Conservation (phyloP, 73 alveolate species). For the Durusdinium trenchii region DNA sequence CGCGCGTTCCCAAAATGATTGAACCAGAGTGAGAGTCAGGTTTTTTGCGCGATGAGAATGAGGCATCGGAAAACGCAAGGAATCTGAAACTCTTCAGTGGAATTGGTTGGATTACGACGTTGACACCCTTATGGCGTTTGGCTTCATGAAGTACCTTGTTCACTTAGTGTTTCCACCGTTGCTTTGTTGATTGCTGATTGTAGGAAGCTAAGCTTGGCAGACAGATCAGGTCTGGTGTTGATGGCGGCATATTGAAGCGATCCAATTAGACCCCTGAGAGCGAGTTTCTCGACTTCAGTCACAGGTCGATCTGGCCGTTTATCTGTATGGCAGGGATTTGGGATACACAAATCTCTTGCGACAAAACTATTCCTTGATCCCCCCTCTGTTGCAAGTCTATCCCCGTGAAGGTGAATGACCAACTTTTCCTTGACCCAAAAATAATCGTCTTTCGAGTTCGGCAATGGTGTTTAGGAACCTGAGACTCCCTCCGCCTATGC, state of each 20-base stretch:
- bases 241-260: slow-evolving; percentile 16
- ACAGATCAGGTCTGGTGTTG: neutral
- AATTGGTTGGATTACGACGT: neutral
- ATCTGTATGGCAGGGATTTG: neutral
- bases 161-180: neutral
- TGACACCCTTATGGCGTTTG: neutral
- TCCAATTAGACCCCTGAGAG: neutral
- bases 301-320: neutral
- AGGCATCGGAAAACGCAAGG: neutral
- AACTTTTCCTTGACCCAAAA: neutral
- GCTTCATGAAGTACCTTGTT: neutral
- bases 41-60: neutral
- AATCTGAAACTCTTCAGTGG: neutral
- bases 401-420: neutral
- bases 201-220: neutral
- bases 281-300: neutral
- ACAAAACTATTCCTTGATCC: neutral
- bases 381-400: neutral
- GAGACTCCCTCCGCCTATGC: neutral
- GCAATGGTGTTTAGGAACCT: neutral
- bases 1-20: neutral
- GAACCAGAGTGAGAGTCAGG: neutral
- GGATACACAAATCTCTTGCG: neutral
- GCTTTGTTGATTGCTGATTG: neutral
- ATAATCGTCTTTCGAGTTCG: neutral